phyloP scores from a whole-genome alignment of 371 early-diverging fungal genomes.

The Haplosporangium sp. region DNA sequence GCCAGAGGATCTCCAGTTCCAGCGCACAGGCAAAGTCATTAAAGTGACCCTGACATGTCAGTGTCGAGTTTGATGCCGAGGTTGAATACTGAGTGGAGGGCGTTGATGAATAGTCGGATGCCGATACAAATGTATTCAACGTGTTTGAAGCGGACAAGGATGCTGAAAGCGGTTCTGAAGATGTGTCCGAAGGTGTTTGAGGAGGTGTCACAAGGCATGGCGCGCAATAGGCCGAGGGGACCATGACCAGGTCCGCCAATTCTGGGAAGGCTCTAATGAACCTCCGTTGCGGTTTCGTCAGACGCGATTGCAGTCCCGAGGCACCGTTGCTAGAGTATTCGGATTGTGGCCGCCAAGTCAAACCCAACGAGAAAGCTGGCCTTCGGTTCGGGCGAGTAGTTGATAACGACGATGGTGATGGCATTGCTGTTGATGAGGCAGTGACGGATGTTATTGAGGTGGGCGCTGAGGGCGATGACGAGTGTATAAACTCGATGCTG shows the following conservation, averaged over 20 bases:
- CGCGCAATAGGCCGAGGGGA: conserved; percentile 30
- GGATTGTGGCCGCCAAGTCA: conserved; percentile 42
- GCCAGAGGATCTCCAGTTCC: conserved; percentile 67
- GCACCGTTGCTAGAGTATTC: conserved; percentile 22
- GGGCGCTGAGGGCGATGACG: not conserved
- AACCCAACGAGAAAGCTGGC: conserved; percentile 21
- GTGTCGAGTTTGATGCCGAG: conserved; percentile 1
- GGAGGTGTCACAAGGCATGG: conserved; percentile 40
- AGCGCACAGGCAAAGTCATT: conserved; percentile 59
- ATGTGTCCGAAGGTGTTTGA: conserved; percentile 10
- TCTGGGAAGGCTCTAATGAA: conserved; percentile 42
- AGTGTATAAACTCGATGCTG: conserved; percentile 1
- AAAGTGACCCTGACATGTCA: conserved; percentile 27
- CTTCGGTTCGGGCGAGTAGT: conserved; percentile 11
- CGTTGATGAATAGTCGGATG: conserved; percentile 7
- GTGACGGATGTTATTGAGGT: not conserved
- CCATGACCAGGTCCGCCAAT: conserved; percentile 31
- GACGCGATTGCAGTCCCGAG: conserved; percentile 9
- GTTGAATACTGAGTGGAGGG: not conserved
- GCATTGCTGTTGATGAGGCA: not conserved
- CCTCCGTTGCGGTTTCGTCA: conserved; percentile 26
- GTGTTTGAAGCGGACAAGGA: conserved; percentile 25
- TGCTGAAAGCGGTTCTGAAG: conserved; percentile 1
- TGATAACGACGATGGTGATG: not conserved
- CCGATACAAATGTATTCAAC: conserved; percentile 11